Evolutionary conservation across 2,329 filamentous ascomycete species (phyloP), one percentile per base, ranked within the genome.

Genomic region (Exophiala alcalophila): DNA sequence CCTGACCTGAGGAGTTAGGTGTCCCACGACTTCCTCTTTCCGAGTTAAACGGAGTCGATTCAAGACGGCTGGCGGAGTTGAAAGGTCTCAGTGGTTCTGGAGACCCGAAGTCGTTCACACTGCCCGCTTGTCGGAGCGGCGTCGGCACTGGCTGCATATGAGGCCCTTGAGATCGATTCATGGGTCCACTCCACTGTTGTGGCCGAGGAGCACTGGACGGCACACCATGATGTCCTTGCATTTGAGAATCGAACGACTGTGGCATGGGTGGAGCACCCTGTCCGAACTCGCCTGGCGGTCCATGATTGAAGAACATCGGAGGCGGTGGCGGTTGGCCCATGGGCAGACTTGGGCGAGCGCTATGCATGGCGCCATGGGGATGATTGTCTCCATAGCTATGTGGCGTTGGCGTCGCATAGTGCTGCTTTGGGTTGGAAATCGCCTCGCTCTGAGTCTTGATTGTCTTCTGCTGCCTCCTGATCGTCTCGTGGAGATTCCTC

Each of bases 391-490:
- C 24, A 21, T 11, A 27, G 5, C 40, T 34, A n/a, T 29, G 11
- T 10, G 44, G 31, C 3, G 36, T 44, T 28, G 43, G 41, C 5
- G 46, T 44, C 26, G 29, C 29, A 34, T 35, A 48, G 26, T 44
- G 40, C 27, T 38, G 30, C 23, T 41, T 48, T 25, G 49, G 49
- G 20, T 45, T 37, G 10, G 36, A 6, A 15, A 52, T 45, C 16
- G 44, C 40, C 31, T 38, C 41, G 30, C 49, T 52, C 34, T 52
- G 49, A 12, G 28, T 45, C 18, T 37, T 41, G 37, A 52, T 52
- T 14, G 49, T 52, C 14, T 28, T 38, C 26, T 27, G 19, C 29
- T 52, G 49, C 18, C 23, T 39, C n/a, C 26, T 21, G 25, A 46
- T 40, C 11, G 27, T 37, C 4, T 38, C 41, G 18, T 20, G 12